Base-by-base conservation (phyloP, 768 basidiomycete genomes). In the Hericium coralloides region DNA sequence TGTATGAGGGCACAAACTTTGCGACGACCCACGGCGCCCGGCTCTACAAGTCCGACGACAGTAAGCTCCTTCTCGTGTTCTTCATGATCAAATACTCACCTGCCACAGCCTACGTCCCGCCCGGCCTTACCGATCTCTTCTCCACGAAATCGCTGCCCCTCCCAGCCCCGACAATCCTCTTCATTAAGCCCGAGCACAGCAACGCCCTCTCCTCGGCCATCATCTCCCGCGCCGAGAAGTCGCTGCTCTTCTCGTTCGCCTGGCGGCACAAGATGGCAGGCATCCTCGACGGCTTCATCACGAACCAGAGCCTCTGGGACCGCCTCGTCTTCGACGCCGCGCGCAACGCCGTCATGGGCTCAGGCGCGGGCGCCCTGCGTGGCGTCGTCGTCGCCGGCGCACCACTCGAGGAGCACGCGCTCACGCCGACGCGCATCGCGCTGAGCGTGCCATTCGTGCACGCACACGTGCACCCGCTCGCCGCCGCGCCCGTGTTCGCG, bases 241-340 rank as follows among this genome's bases (percentile, higher is more conserved):
- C 77, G 56, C 59, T 84, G 15, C 61, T 87, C 17, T 85, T 80
- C 65, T 68, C 79, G 4, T 67, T 93, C 52, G 89, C 84, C 2
- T 83, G 82, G 77, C 78, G 88, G 36, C 94, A 94, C 70, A 95
- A 95, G 67, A 59, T 83, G 17, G 76, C 84, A 0, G 80, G 77
- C 3, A 69, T 94, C 4, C 66, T 70, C 0, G 87, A 90, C 56
- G 94, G 94, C 4, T 89, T 84, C 61, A 60, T 92, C 41, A 84
- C 81, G 15, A 85, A 85, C 65, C 84, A 87, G 57, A 87, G 87
- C 57, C 67, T 92, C n/a, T 92, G 90, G 87, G 93, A 97, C 67
- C 79, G 85, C 53, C 70, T 86, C 12, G 80, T 92, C 26, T 89
- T 91, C 67, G 84, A 85, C 56, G 69, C 71, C 12, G 85, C 90